A percentile compares a stretch with the other conserved stretches of the same genome.
Conservation (phyloP, 768 basidiomycete genomes). For the Boletus subcaerulescens region DNA sequence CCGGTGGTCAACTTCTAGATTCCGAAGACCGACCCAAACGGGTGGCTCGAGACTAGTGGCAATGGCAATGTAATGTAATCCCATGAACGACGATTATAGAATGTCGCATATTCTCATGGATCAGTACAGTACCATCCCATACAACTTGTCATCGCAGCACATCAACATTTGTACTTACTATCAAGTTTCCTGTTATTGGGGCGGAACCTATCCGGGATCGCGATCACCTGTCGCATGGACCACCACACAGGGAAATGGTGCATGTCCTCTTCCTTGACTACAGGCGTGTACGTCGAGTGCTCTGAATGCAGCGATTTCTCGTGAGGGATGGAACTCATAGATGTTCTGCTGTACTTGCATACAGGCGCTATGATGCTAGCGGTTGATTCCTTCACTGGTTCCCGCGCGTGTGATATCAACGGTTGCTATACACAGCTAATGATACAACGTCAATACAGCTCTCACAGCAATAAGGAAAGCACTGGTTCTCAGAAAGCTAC, state of each 20-base stretch:
- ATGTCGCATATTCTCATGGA: constrained; percentile 1
- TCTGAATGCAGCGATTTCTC: neutral
- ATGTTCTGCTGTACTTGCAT: neutral
- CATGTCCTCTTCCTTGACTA: neutral
- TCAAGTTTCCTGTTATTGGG: neutral
- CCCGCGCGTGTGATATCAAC: neutral
- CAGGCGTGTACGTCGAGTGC: neutral
- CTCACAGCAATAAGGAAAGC: constrained; percentile 3
- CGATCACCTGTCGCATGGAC: neutral
- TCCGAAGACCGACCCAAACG: too few species aligned
- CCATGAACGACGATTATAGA: neutral
- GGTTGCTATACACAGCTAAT: constrained; percentile 9
- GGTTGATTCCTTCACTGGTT: neutral
- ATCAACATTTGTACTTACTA: neutral
- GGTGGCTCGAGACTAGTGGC: too few species aligned
- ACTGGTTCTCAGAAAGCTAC: neutral
- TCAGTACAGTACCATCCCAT: neutral
- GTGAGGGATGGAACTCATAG: too few species aligned
- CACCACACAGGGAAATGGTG: neutral
- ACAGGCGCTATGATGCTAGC: too few species aligned
- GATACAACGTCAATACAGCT: constrained; percentile 12
- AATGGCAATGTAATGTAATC: neutral
- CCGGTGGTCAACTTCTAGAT: too few species aligned
- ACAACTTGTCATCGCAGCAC: neutral
- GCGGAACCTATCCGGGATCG: neutral